Conservation (phyloP, 2,329 filamentous ascomycete genomes). For the Fusarium goolgardi region DNA sequence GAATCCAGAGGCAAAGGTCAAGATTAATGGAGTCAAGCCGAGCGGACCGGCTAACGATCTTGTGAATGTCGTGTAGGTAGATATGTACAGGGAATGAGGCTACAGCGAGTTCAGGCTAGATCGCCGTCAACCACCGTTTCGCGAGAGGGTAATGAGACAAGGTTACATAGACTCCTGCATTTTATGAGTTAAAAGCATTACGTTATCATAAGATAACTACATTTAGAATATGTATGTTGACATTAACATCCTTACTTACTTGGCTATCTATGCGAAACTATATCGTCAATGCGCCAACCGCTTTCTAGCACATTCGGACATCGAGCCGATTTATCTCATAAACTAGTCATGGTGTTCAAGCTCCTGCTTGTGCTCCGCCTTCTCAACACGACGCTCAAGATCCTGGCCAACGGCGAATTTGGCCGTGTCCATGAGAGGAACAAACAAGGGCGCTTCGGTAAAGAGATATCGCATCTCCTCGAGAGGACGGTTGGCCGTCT, state of each 20-base stretch:
- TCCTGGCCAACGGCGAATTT: slow-evolving; percentile 26
- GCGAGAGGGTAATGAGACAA: neutral
- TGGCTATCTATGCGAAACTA: neutral
- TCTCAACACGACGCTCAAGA: slow-evolving; percentile 25
- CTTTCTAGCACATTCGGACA: neutral
- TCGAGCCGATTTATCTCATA: neutral
- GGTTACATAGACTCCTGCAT: neutral
- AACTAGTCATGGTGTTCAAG: slow-evolving; percentile 23
- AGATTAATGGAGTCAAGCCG: neutral
- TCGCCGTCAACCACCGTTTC: neutral
- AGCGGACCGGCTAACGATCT: neutral
- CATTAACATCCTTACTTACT: neutral
- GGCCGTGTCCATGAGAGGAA: slow-evolving; percentile 43
- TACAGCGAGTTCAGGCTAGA: neutral
- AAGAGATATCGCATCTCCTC: slow-evolving; percentile 68
- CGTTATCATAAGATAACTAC: neutral
- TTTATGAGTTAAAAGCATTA: neutral
- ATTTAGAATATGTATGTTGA: neutral
- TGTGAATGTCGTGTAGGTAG: neutral
- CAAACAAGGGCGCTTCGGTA: slow-evolving; percentile 26
- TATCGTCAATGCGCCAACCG: no score
- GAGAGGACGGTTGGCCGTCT: slow-evolving; percentile 71
- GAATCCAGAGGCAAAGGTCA: neutral
- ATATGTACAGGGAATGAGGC: neutral
- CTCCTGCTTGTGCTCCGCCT: slow-evolving; percentile 30